Conservation (phyloP, 2,329 filamentous ascomycete genomes). For the Diaporthe nobilis region DNA sequence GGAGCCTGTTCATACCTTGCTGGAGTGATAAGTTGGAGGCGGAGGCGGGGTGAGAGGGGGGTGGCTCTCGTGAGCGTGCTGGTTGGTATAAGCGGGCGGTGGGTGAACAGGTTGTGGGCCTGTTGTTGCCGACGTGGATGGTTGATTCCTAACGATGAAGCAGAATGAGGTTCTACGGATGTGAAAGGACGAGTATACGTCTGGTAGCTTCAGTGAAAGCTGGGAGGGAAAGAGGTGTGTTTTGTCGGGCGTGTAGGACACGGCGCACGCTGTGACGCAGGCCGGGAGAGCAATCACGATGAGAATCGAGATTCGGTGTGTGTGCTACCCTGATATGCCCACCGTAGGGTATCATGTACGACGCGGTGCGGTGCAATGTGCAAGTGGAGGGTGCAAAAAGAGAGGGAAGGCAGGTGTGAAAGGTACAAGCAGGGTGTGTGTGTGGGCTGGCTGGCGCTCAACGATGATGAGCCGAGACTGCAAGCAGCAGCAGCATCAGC, state of each 20-base stretch:
- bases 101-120: not conserved
- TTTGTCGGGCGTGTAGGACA: slow-evolving; percentile 18
- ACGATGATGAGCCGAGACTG: slow-evolving; percentile 1
- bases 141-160: not conserved
- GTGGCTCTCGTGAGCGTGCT: not conserved
- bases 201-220: not conserved
- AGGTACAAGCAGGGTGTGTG: slow-evolving; percentile 3
- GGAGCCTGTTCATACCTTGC: slow-evolving; percentile 6
- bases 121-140: not conserved
- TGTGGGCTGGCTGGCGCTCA: not conserved
- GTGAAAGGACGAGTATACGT: not conserved
- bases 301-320: slow-evolving; percentile 36
- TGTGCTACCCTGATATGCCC: not conserved
- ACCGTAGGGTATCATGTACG: not conserved
- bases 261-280: slow-evolving; percentile 34
- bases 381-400: too few relatives aligned
- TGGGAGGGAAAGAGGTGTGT: slow-evolving; percentile 5
- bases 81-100: not conserved
- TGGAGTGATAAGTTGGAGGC: not conserved
- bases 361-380: not conserved
- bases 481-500: not conserved
- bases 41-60: not conserved
- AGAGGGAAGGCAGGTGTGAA: not conserved
- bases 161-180: not conserved
- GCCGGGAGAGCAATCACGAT: slow-evolving; percentile 36